A percentile compares a stretch with the other conserved stretches of the same genome.
Conservation (phyloP, 257 asterid species). For the Solanum acaule region DNA sequence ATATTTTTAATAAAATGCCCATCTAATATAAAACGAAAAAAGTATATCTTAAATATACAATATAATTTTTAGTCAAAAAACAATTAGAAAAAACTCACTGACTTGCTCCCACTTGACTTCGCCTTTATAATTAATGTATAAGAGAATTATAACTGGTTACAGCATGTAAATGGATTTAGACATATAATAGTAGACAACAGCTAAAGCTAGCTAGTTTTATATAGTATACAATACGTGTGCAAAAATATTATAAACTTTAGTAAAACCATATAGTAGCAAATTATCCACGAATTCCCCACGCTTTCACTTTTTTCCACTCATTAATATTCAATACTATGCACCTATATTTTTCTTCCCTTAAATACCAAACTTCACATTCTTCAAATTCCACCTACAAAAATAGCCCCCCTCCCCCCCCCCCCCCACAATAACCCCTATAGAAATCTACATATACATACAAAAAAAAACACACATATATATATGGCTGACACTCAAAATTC, state of each 20-base stretch:
- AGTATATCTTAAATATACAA: too few relatives aligned
- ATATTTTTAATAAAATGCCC: too few relatives aligned
- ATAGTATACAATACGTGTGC: background rate
- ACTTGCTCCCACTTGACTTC: background rate
- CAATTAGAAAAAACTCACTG: too few relatives aligned
- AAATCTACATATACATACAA: background rate
- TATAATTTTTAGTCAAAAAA: too few relatives aligned
- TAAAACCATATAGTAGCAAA: constrained; percentile 1
- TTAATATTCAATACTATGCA: background rate
- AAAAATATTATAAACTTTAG: background rate
- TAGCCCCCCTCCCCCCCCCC: background rate
- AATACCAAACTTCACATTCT: constrained; percentile 7
- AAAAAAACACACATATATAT: background rate
- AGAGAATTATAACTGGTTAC: background rate
- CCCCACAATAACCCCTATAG: background rate
- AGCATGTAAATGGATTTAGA: background rate
- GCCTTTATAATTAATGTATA: background rate
- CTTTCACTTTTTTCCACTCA: constrained; percentile 2
- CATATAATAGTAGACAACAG: background rate
- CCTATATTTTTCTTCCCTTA: constrained; percentile 3
- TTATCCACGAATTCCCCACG: constrained; percentile 56
- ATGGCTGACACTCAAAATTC: constrained; percentile 30
- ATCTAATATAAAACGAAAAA: too few relatives aligned
- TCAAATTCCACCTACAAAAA: background rate
- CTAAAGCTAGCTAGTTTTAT: background rate